Evolutionary conservation across 352 stramenopile genomes (phyloP).

Genomic region (Globisporangium radiosum): DNA sequence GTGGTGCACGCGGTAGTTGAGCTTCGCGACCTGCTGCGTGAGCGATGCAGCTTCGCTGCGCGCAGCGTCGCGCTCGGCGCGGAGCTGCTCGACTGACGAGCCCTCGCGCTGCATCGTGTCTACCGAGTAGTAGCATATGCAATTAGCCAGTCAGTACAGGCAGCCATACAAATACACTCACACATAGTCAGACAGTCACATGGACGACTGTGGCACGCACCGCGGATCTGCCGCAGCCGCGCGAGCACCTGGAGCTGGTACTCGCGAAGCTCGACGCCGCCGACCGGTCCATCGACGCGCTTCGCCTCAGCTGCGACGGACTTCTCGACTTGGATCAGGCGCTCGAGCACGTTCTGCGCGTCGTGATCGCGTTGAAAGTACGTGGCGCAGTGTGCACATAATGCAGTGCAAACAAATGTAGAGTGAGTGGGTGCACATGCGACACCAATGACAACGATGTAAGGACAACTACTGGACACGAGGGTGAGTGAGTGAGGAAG

Average conservation of each 20-base stretch:
- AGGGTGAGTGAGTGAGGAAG: neutral
- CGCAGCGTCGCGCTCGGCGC: constrained; percentile 53
- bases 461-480: too few species aligned
- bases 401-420: neutral
- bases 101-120: constrained; percentile 61
- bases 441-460: neutral
- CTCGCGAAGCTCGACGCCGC: constrained; percentile 55
- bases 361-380: neutral
- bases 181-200: neutral
- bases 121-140: constrained; percentile 11
- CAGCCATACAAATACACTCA: neutral
- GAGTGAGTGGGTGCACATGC: neutral
- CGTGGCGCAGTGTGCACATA: too few species aligned
- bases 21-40: constrained; percentile 69
- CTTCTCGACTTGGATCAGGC: constrained; percentile 45
- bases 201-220: constrained; percentile 13
- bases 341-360: constrained; percentile 34
- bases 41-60: constrained; percentile 49
- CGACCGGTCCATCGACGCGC: constrained; percentile 43
- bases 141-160: neutral
- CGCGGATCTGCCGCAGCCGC: constrained; percentile 50
- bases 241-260: constrained; percentile 64
- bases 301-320: constrained; percentile 24
- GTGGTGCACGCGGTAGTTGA: constrained; percentile 74
- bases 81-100: constrained; percentile 53